Evolutionary conservation across 2,329 filamentous ascomycete genomes (phyloP).

Genomic region (Ramularia endophylla): DNA sequence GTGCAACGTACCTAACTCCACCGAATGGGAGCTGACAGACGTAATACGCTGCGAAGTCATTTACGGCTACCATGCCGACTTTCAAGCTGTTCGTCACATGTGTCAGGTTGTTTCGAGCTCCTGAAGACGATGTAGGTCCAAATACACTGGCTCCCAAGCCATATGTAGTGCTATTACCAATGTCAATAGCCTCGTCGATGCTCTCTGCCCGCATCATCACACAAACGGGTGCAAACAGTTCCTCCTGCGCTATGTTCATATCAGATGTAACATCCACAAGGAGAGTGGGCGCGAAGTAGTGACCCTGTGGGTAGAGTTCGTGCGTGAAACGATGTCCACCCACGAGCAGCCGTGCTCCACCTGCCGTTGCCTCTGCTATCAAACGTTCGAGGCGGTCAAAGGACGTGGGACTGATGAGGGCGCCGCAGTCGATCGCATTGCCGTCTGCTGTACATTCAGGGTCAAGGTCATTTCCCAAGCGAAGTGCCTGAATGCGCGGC

Average conservation of each 20-base stretch:
- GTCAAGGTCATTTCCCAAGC: constrained; percentile 65
- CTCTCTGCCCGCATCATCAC: constrained; percentile 68
- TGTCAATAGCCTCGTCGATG: constrained; percentile 60
- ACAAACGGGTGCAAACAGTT: constrained; percentile 91
- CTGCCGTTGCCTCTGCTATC: constrained; percentile 67
- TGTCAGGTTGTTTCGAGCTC: constrained; percentile 54
- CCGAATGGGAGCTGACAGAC: constrained; percentile 93
- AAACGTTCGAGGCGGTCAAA: constrained; percentile 73
- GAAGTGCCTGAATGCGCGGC: constrained; percentile 66
- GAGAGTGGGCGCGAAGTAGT: constrained; percentile 90
- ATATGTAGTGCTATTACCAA: constrained; percentile 81
- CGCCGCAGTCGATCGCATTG: constrained; percentile 68
- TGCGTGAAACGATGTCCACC: constrained; percentile 70
- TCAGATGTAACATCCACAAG: constrained; percentile 78
- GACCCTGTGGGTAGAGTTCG: constrained; percentile 67
- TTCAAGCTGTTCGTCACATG: constrained; percentile 63
- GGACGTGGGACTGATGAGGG: constrained; percentile 73
- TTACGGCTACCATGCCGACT: constrained; percentile 87
- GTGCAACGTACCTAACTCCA: constrained; percentile 47
- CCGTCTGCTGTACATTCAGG: constrained; percentile 33
- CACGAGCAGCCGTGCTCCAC: constrained; percentile 73
- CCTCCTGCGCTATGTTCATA: constrained; percentile 84
- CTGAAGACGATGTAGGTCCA: constrained; percentile 45
- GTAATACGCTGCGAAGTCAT: constrained; percentile 93
- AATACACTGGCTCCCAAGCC: constrained; percentile 88